Percentiles rank a stretch among this genome's conserved stretches.
Evolutionary conservation across 441 rosid genomes (phyloP).

Genomic region (Caryocar brasiliense): DNA sequence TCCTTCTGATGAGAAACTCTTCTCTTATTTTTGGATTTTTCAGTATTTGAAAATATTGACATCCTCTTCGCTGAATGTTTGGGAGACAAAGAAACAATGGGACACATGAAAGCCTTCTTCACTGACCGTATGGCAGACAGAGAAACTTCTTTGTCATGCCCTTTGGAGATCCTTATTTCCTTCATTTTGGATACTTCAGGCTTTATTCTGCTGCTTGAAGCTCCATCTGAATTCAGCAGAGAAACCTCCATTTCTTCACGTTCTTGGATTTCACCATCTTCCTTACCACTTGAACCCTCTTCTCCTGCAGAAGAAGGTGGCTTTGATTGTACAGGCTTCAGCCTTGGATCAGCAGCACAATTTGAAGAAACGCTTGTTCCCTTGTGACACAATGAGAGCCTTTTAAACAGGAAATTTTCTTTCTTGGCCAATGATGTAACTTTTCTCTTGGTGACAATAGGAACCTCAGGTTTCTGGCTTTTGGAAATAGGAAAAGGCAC

Average conservation of each 20-base stretch:
- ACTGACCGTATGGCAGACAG: slow-evolving; percentile 1
- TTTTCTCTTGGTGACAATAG: slow-evolving; percentile 8
- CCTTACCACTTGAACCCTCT: slow-evolving; percentile 4
- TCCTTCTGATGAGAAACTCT: slow-evolving; percentile 9
- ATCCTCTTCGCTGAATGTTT: slow-evolving; percentile 2
- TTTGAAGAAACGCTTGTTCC: slow-evolving; percentile 4
- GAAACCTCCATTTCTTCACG: background rate
- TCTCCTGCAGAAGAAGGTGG: background rate
- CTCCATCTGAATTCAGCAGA: background rate
- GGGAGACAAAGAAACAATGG: slow-evolving; percentile 1
- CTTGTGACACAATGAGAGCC: slow-evolving; percentile 13
- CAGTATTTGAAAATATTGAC: slow-evolving; percentile 11
- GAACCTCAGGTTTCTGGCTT: slow-evolving; percentile 4
- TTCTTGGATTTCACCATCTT: background rate
- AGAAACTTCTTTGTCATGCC: slow-evolving; percentile 10
- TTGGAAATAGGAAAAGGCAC: slow-evolving; percentile 1
- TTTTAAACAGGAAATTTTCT: slow-evolving; percentile 12
- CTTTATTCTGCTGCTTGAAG: slow-evolving; percentile 11
- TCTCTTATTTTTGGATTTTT: slow-evolving; percentile 7
- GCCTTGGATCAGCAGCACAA: slow-evolving; percentile 8
- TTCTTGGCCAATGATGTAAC: slow-evolving; percentile 7
- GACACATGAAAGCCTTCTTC: slow-evolving; percentile 7
- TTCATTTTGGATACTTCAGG: slow-evolving; percentile 5
- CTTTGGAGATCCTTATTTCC: background rate
- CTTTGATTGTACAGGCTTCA: slow-evolving; percentile 4